These are phyloP conservation scores for Xylariaceae sp. DNA, from an alignment of 2,329 filamentous ascomycete genomes.

Conservation along the genomic window DNA sequence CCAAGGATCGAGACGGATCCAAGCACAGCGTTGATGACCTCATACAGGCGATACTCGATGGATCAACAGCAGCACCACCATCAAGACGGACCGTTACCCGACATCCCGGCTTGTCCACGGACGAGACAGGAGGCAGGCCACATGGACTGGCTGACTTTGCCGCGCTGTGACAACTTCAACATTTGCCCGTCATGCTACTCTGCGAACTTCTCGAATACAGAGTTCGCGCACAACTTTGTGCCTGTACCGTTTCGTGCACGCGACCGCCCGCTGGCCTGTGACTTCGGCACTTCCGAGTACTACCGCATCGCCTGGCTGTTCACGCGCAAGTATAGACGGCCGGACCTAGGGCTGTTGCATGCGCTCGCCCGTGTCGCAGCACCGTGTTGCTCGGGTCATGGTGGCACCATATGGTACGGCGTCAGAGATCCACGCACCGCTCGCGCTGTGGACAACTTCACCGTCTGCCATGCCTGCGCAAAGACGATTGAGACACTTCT, in stretches of 20 bases:
- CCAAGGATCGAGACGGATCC: conserved; percentile 38
- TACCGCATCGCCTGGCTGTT: conserved; percentile 79
- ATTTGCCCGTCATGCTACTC: conserved; percentile 79
- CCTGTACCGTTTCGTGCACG: conserved; percentile 52
- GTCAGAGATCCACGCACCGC: conserved; percentile 63
- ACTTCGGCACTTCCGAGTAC: conserved; percentile 74
- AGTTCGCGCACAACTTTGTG: conserved; percentile 63
- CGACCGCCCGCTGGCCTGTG: conserved; percentile 60
- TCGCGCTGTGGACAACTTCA: conserved; percentile 63
- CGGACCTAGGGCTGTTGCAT: conserved; percentile 64
- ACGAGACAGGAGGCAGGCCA: conserved; percentile 55
- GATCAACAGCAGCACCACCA: conserved; percentile 32
- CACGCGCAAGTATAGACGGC: conserved; percentile 62
- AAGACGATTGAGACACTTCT: conserved; percentile 67
- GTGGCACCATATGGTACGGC: conserved; percentile 59
- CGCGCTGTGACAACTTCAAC: conserved; percentile 63
- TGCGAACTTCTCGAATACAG: conserved; percentile 60
- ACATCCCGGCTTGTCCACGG: conserved; percentile 65
- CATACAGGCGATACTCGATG: conserved; percentile 51
- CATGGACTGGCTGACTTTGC: conserved; percentile 77
- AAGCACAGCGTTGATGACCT: conserved; percentile 32
- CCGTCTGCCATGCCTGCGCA: conserved; percentile 69
- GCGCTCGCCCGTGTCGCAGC: conserved; percentile 60
- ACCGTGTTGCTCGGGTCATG: conserved; percentile 53
- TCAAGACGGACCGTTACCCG: conserved; percentile 34